Evolutionary conservation across 148 eudicot species (phyloP).

Genomic region (Arbutus unedo): DNA sequence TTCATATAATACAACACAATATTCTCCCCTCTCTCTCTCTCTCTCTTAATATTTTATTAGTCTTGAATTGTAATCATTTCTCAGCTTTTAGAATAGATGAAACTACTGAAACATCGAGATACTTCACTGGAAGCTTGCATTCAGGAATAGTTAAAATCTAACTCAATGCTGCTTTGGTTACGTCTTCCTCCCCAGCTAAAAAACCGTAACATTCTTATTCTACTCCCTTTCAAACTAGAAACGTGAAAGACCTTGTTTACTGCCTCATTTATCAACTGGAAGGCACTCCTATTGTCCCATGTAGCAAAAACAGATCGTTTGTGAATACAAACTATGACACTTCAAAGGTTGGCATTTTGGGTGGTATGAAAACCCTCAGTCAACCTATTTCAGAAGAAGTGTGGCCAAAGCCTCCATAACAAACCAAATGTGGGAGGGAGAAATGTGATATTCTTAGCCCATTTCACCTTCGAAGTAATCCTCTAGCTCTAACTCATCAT

Average conservation of each 20-base stretch:
- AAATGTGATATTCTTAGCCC: not conserved
- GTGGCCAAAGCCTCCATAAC: not conserved
- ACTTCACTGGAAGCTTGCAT: not conserved
- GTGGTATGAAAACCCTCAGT: not conserved
- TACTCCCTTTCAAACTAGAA: not conserved
- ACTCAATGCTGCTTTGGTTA: not conserved
- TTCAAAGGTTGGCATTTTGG: not conserved
- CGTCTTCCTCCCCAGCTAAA: not conserved
- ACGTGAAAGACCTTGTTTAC: not conserved
- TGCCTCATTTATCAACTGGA: not conserved
- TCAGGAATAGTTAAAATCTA: not conserved
- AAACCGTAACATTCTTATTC: not conserved
- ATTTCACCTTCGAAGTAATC: not conserved
- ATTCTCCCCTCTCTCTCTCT: too few relatives aligned
- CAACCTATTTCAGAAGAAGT: not conserved
- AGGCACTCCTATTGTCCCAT: not conserved
- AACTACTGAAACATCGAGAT: not conserved
- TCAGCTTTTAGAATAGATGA: not conserved
- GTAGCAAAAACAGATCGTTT: not conserved
- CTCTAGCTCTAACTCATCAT: not conserved
- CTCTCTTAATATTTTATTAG: too few relatives aligned
- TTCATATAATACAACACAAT: too few relatives aligned
- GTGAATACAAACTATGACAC: not conserved
- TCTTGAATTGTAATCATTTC: too few relatives aligned
- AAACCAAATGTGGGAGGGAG: not conserved